These are phyloP conservation scores for Arthrobotrys megalospora DNA, from an alignment of 2,329 filamentous ascomycete genomes.

Conservation along the genomic window DNA sequence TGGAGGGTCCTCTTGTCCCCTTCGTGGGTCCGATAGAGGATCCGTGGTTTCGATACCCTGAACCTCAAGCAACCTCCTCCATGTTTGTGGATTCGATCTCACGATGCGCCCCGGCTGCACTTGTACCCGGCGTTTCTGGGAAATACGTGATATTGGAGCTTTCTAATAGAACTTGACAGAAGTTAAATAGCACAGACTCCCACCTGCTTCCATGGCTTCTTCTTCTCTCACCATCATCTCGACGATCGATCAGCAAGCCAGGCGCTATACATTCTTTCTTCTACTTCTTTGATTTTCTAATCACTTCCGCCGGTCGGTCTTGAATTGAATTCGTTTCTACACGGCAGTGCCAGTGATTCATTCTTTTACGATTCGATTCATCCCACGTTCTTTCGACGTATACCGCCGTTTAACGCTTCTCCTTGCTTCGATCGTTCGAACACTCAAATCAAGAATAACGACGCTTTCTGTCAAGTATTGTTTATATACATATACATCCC, in stretches of 20 bases:
- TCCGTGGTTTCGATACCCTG: constrained; percentile 53
- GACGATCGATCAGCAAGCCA: constrained; percentile 61
- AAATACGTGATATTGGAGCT: constrained; percentile 4
- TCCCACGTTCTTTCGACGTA: constrained; percentile 55
- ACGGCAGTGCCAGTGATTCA: constrained; percentile 58
- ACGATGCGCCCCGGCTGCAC: constrained; percentile 32
- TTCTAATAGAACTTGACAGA: background rate
- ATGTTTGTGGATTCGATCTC: constrained; percentile 26
- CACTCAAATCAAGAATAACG: constrained; percentile 26
- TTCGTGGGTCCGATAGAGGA: constrained; percentile 37
- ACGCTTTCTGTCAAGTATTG: constrained; percentile 42
- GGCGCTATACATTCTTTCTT: constrained; percentile 60
- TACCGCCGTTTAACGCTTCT: constrained; percentile 45
- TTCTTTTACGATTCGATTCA: constrained; percentile 58
- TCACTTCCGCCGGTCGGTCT: constrained; percentile 57
- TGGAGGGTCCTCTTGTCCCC: constrained; percentile 7
- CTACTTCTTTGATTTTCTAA: constrained; percentile 43
- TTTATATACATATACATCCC: constrained; percentile 52
- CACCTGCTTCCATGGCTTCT: constrained; percentile 19
- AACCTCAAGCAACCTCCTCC: constrained; percentile 29
- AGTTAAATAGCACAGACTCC: constrained; percentile 54
- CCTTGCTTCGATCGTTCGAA: constrained; percentile 57
- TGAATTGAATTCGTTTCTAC: constrained; percentile 58
- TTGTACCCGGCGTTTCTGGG: constrained; percentile 12
- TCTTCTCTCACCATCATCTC: constrained; percentile 57